phyloP scores from a whole-genome alignment of 306 rosid genomes.

The Vachellia pachyceras region DNA sequence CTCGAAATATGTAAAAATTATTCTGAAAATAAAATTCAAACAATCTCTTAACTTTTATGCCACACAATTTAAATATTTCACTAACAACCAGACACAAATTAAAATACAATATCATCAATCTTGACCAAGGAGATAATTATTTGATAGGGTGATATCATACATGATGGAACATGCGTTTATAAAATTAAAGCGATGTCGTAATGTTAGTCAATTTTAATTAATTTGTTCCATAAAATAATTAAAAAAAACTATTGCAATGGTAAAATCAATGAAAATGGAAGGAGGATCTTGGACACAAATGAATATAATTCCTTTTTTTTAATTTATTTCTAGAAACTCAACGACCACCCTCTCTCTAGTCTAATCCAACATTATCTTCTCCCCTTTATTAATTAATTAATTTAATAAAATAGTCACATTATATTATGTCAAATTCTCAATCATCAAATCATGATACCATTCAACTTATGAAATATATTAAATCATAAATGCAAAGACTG shows the following conservation, averaged over 20 bases:
- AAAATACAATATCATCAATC: conserved; percentile 10
- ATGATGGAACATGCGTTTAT: not conserved
- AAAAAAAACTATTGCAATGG: not conserved
- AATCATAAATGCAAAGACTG: conserved; percentile 36
- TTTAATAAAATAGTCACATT: conserved; percentile 47
- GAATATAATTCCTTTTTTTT: not conserved
- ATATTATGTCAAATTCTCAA: conserved; percentile 51
- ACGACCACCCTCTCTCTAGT: conserved; percentile 40
- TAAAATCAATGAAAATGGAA: not conserved
- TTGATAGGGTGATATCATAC: not conserved
- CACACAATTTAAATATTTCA: not conserved
- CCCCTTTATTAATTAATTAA: conserved; percentile 31
- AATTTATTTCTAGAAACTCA: not conserved
- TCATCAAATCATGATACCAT: conserved; percentile 60
- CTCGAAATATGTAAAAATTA: no score
- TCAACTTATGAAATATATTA: conserved; percentile 32
- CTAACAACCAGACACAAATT: not conserved
- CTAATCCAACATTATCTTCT: conserved; percentile 69
- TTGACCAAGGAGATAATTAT: not conserved
- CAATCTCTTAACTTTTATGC: not conserved
- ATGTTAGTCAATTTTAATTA: not conserved
- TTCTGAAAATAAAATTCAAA: no score
- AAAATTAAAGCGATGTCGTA: conserved; percentile 6
- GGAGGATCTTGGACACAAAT: not conserved
- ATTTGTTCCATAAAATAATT: not conserved